Evolutionary conservation across 805 yeast genomes (phyloP).

Genomic region (Candida suzukii): DNA sequence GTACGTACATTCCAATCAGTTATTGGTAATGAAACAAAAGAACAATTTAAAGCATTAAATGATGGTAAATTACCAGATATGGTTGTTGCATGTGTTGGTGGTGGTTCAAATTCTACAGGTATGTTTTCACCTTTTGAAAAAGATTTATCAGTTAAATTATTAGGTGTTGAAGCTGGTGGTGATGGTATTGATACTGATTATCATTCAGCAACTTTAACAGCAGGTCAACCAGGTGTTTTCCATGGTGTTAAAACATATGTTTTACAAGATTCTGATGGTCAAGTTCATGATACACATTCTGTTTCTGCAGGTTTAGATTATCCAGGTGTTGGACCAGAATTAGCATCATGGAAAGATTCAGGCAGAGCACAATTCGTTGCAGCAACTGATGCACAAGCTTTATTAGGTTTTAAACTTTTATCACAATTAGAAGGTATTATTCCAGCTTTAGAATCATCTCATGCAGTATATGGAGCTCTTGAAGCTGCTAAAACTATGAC

Average conservation of each 20-base stretch:
- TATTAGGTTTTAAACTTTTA: conserved; percentile 80
- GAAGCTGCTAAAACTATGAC: conserved; percentile 80
- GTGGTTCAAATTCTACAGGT: conserved; percentile 96
- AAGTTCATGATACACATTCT: conserved; percentile 95
- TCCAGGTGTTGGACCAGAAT: conserved; percentile 99
- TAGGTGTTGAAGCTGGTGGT: conserved; percentile 99
- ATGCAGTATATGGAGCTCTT: conserved; percentile 89
- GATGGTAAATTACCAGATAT: conserved; percentile 85
- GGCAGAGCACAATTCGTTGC: conserved; percentile 90
- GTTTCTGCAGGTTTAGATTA: conserved; percentile 98
- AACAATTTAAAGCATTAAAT: conserved; percentile 76
- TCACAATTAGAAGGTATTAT: conserved; percentile 96
- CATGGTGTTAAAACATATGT: conserved; percentile 96
- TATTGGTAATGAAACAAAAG: conserved; percentile 90
- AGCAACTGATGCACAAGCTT: conserved; percentile 93
- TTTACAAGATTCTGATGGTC: conserved; percentile 88
- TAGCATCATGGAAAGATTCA: conserved; percentile 89
- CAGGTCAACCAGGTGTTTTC: conserved; percentile 93
- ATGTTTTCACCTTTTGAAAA: conserved; percentile 91
- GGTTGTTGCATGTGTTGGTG: conserved; percentile 98
- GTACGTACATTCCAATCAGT: conserved; percentile 98
- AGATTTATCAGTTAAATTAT: conserved; percentile 65
- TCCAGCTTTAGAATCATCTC: conserved; percentile 97
- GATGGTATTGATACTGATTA: conserved; percentile 84
- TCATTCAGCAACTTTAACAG: conserved; percentile 95